phyloP scores from a whole-genome alignment of 108 stramenopile species.

The Fragilaria crotonensis region DNA sequence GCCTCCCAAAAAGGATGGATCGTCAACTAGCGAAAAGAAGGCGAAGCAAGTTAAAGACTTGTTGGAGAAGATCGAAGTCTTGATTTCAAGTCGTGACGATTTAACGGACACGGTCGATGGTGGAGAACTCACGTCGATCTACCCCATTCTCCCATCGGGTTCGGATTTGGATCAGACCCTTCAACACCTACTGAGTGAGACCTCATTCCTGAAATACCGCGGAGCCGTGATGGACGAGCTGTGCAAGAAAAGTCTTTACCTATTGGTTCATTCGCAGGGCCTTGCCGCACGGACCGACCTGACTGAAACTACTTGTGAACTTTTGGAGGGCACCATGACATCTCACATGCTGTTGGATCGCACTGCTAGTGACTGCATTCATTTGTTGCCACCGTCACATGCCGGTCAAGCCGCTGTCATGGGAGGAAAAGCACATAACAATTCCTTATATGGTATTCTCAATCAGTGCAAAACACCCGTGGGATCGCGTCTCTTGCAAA shows the following conservation, averaged over 20 bases:
- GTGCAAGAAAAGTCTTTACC: slow-evolving; percentile 15
- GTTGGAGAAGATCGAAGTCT: background rate
- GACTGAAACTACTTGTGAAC: slow-evolving; percentile 11
- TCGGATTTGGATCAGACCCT: background rate
- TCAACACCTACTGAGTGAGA: slow-evolving; percentile 2
- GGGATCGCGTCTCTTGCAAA: slow-evolving; percentile 54
- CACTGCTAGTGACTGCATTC: slow-evolving; percentile 68
- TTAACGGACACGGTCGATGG: background rate
- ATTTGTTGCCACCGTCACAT: slow-evolving; percentile 65
- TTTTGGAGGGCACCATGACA: slow-evolving; percentile 32
- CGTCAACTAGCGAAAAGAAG: background rate
- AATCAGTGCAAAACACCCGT: slow-evolving; percentile 62
- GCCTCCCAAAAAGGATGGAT: background rate
- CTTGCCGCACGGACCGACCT: slow-evolving; percentile 16
- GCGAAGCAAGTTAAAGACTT: background rate
- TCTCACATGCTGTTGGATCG: slow-evolving; percentile 60
- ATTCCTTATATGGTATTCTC: slow-evolving; percentile 62
- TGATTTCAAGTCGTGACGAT: background rate
- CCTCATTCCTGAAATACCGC: slow-evolving; percentile 6
- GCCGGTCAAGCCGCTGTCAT: slow-evolving; percentile 39
- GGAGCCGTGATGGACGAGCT: slow-evolving; percentile 13
- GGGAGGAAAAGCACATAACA: slow-evolving; percentile 50
- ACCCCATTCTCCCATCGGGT: background rate
- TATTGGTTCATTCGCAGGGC: slow-evolving; percentile 20
- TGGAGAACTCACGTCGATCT: background rate